phyloP scores from a whole-genome alignment of 441 rosid species.

The Syzygium syzygioides region DNA sequence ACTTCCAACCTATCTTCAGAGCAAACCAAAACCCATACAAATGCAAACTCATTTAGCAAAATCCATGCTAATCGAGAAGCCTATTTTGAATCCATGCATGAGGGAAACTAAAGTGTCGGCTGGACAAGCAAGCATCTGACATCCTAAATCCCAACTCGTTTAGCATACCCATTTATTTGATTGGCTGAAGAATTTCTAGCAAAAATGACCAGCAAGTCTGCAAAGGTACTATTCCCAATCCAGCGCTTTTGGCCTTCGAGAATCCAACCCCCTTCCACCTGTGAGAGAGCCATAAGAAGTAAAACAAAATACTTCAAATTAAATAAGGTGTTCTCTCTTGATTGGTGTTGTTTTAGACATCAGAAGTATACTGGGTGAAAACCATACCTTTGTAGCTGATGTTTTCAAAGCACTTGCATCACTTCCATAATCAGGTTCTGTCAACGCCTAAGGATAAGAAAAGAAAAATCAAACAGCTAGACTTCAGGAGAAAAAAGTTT shows the following conservation, averaged over 20 bases:
- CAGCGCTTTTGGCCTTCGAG: constrained; percentile 94
- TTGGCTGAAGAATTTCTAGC: constrained; percentile 77
- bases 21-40: neutral
- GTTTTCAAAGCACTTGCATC: constrained; percentile 83
- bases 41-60: neutral
- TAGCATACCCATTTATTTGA: constrained; percentile 82
- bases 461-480: neutral
- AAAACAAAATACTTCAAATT: neutral
- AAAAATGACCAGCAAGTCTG: constrained; percentile 71
- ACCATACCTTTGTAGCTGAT: constrained; percentile 70
- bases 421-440: constrained; percentile 93
- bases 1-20: neutral
- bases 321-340: neutral
- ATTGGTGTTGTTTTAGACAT: neutral
- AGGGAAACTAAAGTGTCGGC: neutral
- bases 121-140: neutral
- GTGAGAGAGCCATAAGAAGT: neutral
- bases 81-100: neutral
- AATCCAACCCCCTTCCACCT: constrained; percentile 93
- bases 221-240: constrained; percentile 96
- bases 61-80: neutral
- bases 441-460: constrained; percentile 57
- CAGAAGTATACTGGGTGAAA: neutral
- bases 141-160: neutral
- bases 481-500: constrained; percentile 5